phyloP scores from a whole-genome alignment of 1,139 yeast species.

The Protomyces gravidus region DNA sequence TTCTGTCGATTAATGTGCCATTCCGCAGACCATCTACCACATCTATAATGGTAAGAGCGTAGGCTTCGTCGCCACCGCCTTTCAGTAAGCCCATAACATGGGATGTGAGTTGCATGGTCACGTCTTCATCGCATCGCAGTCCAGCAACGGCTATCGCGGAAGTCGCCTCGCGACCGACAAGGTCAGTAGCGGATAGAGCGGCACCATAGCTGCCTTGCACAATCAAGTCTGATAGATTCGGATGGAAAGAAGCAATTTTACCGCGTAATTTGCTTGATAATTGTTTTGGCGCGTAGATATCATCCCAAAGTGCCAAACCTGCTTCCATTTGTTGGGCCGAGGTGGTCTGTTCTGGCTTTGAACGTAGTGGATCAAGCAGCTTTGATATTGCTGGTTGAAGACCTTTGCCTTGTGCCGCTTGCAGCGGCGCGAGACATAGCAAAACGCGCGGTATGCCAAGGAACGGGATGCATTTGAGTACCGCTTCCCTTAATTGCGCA shows the following conservation, averaged over 20 bases:
- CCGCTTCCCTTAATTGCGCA: conserved; percentile 16
- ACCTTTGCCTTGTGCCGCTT: conserved; percentile 4
- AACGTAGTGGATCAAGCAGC: background rate
- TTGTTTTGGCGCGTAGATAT: conserved; percentile 10
- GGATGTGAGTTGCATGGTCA: conserved; percentile 17
- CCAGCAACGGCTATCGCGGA: conserved; percentile 26
- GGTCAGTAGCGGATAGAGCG: conserved; percentile 14
- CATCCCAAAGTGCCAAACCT: conserved; percentile 21
- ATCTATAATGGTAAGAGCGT: conserved; percentile 15
- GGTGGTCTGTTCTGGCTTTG: background rate
- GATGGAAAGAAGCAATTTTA: conserved; percentile 19
- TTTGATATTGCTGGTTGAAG: background rate
- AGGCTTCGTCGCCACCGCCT: conserved; percentile 22
- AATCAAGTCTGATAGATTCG: conserved; percentile 17
- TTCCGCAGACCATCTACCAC: conserved; percentile 20
- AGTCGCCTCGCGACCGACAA: conserved; percentile 16
- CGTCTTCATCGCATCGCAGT: conserved; percentile 24
- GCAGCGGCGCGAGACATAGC: conserved; percentile 11
- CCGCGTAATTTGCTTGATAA: conserved; percentile 8
- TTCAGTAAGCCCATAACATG: conserved; percentile 26
- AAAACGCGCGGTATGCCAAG: conserved; percentile 27
- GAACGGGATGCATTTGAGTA: conserved; percentile 21
- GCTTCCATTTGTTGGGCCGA: conserved; percentile 2
- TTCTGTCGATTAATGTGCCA: background rate
- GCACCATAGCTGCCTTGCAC: conserved; percentile 17